Conservation (phyloP, 2,329 filamentous ascomycete genomes). For the Laburnicola sp. region DNA sequence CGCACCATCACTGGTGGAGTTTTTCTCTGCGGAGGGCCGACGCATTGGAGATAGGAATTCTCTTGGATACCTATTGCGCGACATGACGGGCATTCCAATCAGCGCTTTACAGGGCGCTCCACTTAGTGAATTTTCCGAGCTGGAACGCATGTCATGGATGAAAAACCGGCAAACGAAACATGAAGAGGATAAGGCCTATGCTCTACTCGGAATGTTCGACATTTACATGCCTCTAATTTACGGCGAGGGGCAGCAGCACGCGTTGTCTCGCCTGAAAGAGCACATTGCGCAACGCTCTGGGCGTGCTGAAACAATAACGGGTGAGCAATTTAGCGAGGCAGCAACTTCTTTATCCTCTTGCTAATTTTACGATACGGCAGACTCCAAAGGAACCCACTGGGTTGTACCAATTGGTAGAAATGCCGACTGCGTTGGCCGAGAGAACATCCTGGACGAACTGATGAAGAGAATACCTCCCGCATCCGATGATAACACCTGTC, state of each 20-base stretch:
- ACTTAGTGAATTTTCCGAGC: constrained; percentile 1
- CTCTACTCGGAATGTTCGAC: constrained; percentile 12
- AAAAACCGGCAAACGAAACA: constrained; percentile 3
- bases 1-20: neutral
- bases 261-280: constrained; percentile 7
- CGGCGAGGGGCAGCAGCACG: constrained; percentile 6
- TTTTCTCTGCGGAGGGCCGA: constrained; percentile 7
- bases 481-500: neutral
- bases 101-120: neutral
- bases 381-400: neutral
- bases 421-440: neutral
- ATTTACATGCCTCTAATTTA: constrained; percentile 5
- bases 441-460: neutral
- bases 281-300: neutral
- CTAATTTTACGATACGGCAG: neutral
- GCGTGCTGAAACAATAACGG: neutral
- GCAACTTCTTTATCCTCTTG: neutral
- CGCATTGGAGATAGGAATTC: constrained; percentile 4
- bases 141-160: constrained; percentile 10
- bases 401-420: neutral
- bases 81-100: constrained; percentile 2
- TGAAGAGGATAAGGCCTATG: constrained; percentile 10
- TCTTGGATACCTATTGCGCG: neutral
- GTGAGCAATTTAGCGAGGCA: neutral
- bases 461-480: neutral